Evolutionary conservation across 2,329 filamentous ascomycete genomes (phyloP).

Genomic region (Tolypocladium endophyticum): DNA sequence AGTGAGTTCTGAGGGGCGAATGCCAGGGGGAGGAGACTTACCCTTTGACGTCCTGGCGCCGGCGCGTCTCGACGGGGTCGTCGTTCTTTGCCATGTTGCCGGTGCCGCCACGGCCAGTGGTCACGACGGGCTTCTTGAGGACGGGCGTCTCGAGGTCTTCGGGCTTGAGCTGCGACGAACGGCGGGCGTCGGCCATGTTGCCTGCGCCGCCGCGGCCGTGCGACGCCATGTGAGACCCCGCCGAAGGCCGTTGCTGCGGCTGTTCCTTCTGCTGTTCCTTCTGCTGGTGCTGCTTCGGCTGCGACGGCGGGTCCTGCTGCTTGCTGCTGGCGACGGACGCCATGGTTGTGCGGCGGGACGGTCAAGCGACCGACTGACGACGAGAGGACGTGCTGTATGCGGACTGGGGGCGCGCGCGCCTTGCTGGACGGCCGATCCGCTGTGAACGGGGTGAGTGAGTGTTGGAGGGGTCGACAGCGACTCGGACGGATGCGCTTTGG

Average conservation of each 20-base stretch:
- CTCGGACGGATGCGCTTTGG: background rate
- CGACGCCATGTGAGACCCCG: slow-evolving; percentile 30
- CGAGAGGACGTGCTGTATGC: background rate
- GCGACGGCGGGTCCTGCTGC: background rate
- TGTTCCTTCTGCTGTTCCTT: background rate
- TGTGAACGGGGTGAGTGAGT: background rate
- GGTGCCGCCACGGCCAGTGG: slow-evolving; percentile 78
- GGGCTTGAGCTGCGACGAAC: slow-evolving; percentile 40
- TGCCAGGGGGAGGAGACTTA: slow-evolving; percentile 25
- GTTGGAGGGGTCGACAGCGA: background rate
- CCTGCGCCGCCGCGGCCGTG: slow-evolving; percentile 72
- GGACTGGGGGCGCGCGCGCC: background rate
- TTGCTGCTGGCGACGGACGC: background rate
- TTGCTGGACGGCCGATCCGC: background rate
- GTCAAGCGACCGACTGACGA: background rate
- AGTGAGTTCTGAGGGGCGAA: background rate
- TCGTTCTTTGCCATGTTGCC: slow-evolving; percentile 76
- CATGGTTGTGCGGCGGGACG: background rate
- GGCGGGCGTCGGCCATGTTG: slow-evolving; percentile 51
- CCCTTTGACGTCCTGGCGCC: slow-evolving; percentile 74
- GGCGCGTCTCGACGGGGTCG: slow-evolving; percentile 63
- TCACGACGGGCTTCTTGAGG: slow-evolving; percentile 74
- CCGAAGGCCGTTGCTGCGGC: slow-evolving; percentile 12
- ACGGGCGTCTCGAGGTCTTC: slow-evolving; percentile 70
- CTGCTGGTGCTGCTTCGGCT: background rate